Evolutionary conservation across 1,284 basidiomycete species (phyloP), one percentile per base, ranked within the genome.

Genomic region (Coriolopsis trogii): DNA sequence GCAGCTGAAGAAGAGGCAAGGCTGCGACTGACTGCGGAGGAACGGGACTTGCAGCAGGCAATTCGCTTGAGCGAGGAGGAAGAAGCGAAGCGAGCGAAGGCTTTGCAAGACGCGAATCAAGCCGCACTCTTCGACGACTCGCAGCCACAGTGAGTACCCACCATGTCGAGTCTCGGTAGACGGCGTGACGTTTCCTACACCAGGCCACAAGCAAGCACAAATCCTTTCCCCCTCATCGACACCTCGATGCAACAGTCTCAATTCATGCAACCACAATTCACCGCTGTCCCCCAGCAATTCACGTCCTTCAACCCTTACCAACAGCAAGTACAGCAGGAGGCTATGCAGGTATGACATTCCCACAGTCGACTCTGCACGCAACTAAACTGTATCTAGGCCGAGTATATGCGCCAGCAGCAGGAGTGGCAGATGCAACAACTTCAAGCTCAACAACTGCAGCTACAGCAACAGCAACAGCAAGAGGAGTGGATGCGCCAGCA

Each of bases 221-320:
- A 85, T 61, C 78, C 84, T 1, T 84, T 88, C 74, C 88, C 87
- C 0, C 76, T 91, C 40, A 75, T 84, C 39, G 89, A 92, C 62
- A 76, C 83, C 13, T 78, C 77, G 3, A 71, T 80, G n/a, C 82
- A 81, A 21, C 74, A 58, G 40, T 31, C 77, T 18, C 76, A 63
- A 21, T 64, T 55, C 55, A 70, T 87, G 9, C 85, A 84, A 62
- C 81, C 80, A 1, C 84, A 84, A 58, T 91, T 85, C 63, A 98
- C 95, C 2, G 49, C 71, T 4, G 62, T 86, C 48, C 81, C 81
- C 58, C 82, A 85, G 0, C 85, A 88, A 63, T 84, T 82, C 58
- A 93, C 85, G 49, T 94, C 94, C 61, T 96, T 97, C 82, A 97
- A 96, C 59, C 96, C 96, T 0, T 99, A 98, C 66, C 90, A 97